Base-by-base conservation (phyloP, 768 basidiomycete genomes). In the Sporobolomyces roseus region DNA sequence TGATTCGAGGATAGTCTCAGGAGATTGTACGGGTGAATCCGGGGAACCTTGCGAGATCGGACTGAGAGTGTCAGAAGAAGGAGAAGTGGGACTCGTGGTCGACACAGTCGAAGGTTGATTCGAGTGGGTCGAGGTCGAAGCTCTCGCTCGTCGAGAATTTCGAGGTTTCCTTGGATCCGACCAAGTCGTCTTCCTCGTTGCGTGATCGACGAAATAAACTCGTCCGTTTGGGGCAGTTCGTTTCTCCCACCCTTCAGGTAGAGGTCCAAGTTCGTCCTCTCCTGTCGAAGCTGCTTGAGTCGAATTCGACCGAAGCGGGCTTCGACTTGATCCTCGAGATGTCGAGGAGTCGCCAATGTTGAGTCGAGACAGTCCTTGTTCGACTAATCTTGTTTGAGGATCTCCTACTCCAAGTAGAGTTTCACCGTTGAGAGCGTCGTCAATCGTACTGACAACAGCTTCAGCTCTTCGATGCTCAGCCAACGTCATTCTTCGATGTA, bases 151-250 rank as follows among this genome's bases (percentile, higher is more conserved):
- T 30, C 58, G 27, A 2, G n/a, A 41, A 9, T n/a, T 27, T 48
- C 27, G 3, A 16, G 43, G 93, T 59, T 93, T 86, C 61, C 96
- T 87, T 46, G 96, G 96, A 77, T 99, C 96, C 19, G 97, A 91
- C 96, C 96, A 99, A n/a, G 94, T 98, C 33, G 96, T 98, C 25
- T 92, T 96, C 55, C 94, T 85, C 12, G 92, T 96, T 75, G 93
- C 93, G 81, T 99, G 96, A 78, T 99, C 94, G 53, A 99, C 96
- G 79, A 94, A 99, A 81, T 99, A 99, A 2, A 93, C 90, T 50
- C 94, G 85, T 21, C 96, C 96, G 80, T 97, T 93, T 0, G 93
- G 92, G 1, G 96, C 96, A 79, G 91, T 92, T 41, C 96, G 85
- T 79, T 93, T 92, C 77, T 99, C 96, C 96, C 96, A 98, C 1